Evolutionary conservation across 129 eudicot genomes (phyloP), one percentile per base, ranked within the genome.

Genomic region (Rutidosis leptorrhynchoides): DNA sequence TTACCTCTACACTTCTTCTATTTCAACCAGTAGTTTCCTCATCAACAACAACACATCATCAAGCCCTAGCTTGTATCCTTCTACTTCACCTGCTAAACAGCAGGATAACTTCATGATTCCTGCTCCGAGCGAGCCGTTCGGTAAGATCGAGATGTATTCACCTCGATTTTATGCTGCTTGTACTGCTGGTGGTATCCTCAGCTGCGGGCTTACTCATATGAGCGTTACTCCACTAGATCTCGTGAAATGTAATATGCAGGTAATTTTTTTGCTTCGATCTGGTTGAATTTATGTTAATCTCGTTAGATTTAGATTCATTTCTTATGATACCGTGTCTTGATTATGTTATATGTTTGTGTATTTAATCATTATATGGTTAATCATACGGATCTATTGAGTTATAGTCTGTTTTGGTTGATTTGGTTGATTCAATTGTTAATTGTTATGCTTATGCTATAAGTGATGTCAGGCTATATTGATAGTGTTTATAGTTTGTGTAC

Each of bases 221-320:
- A 54, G 88, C 28, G 97, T 87, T 43, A 90, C 97, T 74, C 97
- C 97, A 64, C 97, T 90, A 60, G 97, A 90, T 78, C 93, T 90
- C 37, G 97, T 90, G 79, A 90, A 90, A 68, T 90, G 97, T 77
- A 90, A 90, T 58, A 90, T 90, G 97, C 97, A 90, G 97, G 97
- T 84, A 21, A 3, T 9, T 62, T 1, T 40, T 25, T 30, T 6
- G 4, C 33, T 64, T 58, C 70, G 66, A 57, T 68, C 76, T 58
- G 67, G 20, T n/a, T 26, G 51, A 15, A 43, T 49, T 45, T 43
- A 1, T 63, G 0, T 43, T 25, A 2, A 37, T 71, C 6, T 21
- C 20, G 12, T 26, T 37, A 15, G 56, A 1, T 60, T 55, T 10
- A 7, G 1, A 26, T 24, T 27, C 55, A 23, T 60, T 57, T 64